Conservation (phyloP, 345 rosid species). For the Euphorbia tirucalli region DNA sequence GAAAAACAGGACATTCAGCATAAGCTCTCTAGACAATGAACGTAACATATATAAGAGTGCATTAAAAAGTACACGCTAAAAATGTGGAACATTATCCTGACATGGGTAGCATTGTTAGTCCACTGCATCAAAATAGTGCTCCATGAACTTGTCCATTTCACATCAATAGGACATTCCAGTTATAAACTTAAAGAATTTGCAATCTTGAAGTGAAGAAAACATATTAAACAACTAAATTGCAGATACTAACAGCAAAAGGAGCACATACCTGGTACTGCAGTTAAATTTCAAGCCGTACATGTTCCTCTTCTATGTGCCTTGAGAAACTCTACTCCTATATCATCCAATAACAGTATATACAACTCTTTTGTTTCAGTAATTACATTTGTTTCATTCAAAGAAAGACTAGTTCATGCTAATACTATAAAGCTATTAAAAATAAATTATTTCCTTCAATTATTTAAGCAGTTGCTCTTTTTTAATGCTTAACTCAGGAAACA, state of each 20-base stretch:
- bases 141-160: neutral
- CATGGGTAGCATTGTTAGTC: neutral
- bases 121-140: neutral
- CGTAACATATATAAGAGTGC: neutral
- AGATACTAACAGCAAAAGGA: neutral
- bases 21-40: neutral
- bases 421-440: neutral
- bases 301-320: conserved; percentile 15
- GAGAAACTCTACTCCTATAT: conserved; percentile 28
- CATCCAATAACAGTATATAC: conserved; percentile 22
- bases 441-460: neutral
- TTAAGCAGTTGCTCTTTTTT: neutral
- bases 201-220: neutral
- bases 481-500: neutral
- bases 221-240: neutral
- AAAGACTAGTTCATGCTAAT: neutral
- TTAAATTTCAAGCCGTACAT: conserved; percentile 35
- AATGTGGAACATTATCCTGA: neutral
- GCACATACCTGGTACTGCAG: conserved; percentile 32
- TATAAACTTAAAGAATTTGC: neutral
- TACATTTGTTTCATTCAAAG: neutral
- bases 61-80: neutral
- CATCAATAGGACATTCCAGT: neutral
- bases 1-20: neutral
- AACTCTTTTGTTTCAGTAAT: neutral